Evolutionary conservation across 441 rosid genomes (phyloP), one percentile per base, ranked within the genome.

Genomic region (Populus tomentosa): DNA sequence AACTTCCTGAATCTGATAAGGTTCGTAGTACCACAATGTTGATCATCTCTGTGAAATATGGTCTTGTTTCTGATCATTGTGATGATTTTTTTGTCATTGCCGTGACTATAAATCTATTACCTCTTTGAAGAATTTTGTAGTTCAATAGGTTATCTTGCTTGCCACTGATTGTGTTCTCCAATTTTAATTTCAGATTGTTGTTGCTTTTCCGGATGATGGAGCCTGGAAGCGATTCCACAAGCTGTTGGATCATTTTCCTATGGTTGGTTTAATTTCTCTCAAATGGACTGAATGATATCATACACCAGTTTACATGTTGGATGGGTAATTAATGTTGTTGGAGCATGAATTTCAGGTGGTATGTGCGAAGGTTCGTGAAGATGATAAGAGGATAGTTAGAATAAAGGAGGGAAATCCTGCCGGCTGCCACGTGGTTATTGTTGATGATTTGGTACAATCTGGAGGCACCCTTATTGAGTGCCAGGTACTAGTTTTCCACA

Each of bases 151-250:
- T 46, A 46, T 32, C 56, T 53, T 26, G 7, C n/a, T 64, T 38
- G 42, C 40, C 65, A 21, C 16, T 26, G 11, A 16, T 28, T 65
- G n/a, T 73, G 66, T 59, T 63, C 40, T 28, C 62, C 38, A 26
- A 5, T 38, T 24, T 26, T 21, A 65, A 8, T 76, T 69, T 62
- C 89, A 95, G 99, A 77, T 95, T 69, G 88, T 92, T 69, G 88
- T 95, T 67, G 99, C 98, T 70, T 95, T 95, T 89, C 98, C 99
- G 3, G 99, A 95, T 84, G 99, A 95, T 83, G 99, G 99, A 84
- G 99, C 99, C 63, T 95, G 98, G 98, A 95, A 95, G 87, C 92
- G 98, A 77, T 95, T 94, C 86, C 98, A 95, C 90, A 92, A 90
- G 85, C 85, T 86, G 79, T 84, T 95, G 82, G 95, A 89, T 84